Base-by-base conservation (phyloP, 2,329 filamentous ascomycete species). In the Arthroderma sp. region DNA sequence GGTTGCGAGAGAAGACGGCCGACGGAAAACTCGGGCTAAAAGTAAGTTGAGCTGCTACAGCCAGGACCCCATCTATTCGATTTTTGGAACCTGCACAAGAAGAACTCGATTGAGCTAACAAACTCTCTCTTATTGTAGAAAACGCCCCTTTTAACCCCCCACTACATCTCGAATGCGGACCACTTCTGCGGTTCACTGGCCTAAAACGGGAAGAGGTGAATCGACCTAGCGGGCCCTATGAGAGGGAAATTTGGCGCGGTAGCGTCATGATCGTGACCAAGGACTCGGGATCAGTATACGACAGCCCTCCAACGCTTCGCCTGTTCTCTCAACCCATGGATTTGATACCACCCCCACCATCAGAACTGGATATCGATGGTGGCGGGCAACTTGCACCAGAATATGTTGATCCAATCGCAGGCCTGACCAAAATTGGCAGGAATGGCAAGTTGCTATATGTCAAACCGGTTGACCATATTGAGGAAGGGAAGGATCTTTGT, bases 221-320 rank as follows among this genome's bases (percentile, higher is more conserved):
- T 47, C 53, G 57, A n/a, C 53, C 58, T 10, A 55, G 58, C 41
- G 61, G 61, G 0, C 52, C 56, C 7, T 53, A 60, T 29, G 80
- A 85, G 37, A 75, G 78, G 42, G 85, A 94, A 55, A 79, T 89
- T 15, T 98, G 91, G 91, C 78, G 88, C 60, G 91, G 91, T 4
- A 93, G 80, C 48, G 74, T 96, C 46, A 87, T 98, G 85, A 94
- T 98, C 55, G 87, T 98, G 22, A 96, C 91, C 0, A 74, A 80
- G 43, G 89, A 98, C 57, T 74, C 77, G 1, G 76, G 82, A 36
- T 96, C 89, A 2, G 83, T 82, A 0, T 94, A 95, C 57, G 80
- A 85, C 40, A 75, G 75, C n/a, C 62, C 68, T 0, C 91, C 91
- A 3, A 84, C 75, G 0, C 67, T 98, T 51, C 77, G 88, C 37